Conservation (phyloP, 148 eudicot genomes). For the Rhododendron kiyosumense region DNA sequence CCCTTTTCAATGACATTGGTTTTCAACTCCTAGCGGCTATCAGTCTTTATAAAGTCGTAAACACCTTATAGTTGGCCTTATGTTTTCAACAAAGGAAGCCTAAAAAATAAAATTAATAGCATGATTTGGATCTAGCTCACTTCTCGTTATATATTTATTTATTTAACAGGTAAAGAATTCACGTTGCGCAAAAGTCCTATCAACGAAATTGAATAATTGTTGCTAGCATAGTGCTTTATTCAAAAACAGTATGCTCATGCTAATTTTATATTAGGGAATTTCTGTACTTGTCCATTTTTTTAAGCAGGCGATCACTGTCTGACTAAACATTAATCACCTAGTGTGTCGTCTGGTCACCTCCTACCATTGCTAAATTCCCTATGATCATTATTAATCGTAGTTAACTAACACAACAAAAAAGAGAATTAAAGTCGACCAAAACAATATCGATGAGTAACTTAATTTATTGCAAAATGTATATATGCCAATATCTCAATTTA, state of each 20-base stretch:
- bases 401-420: too few relatives aligned
- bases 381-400: too few relatives aligned
- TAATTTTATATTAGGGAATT: background rate
- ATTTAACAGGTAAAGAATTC: background rate
- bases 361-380: background rate
- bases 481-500: background rate
- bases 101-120: background rate
- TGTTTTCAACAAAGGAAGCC: constrained; percentile 3
- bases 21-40: background rate
- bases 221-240: background rate
- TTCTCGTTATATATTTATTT: background rate
- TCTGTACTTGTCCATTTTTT: background rate
- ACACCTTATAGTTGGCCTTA: background rate
- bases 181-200: background rate
- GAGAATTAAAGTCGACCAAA: too few relatives aligned
- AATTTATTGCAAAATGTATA: background rate
- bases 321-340: background rate
- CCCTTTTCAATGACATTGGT: background rate
- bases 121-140: background rate
- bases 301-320: background rate
- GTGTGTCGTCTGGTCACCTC: background rate
- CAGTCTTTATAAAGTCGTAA: background rate
- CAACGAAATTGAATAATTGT: background rate
- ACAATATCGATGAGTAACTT: background rate
- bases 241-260: background rate